These are phyloP conservation scores for Astrothelium subdiscretum DNA, from an alignment of 495 filamentous ascomycete genomes.

Conservation along the genomic window DNA sequence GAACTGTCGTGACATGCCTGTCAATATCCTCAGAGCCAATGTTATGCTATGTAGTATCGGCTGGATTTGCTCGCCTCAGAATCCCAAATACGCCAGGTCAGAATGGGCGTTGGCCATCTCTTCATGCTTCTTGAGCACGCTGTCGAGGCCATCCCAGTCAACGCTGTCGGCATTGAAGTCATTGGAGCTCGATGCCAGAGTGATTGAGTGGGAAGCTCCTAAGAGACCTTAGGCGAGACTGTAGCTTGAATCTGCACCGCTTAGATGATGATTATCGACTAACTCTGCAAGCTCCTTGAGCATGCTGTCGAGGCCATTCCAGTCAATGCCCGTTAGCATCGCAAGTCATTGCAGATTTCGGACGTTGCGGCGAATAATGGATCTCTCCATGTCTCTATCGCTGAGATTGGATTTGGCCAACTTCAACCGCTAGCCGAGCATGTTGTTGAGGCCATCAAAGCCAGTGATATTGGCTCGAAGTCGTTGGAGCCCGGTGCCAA, in stretches of 20 bases:
- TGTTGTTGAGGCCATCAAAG: background rate
- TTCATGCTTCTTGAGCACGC: background rate
- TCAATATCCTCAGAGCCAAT: too few species aligned
- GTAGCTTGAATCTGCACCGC: too few species aligned
- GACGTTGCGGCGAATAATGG: too few species aligned
- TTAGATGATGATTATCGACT: too few species aligned
- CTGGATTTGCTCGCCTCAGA: too few species aligned
- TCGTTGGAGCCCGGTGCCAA: background rate
- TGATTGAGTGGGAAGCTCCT: background rate
- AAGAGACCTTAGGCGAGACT: background rate
- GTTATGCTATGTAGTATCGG: too few species aligned
- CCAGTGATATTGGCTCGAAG: background rate
- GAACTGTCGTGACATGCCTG: background rate
- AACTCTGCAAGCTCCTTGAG: too few species aligned
- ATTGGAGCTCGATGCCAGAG: background rate
- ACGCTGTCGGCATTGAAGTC: background rate
- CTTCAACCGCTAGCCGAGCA: background rate
- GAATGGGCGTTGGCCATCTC: background rate
- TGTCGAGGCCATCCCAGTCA: background rate
- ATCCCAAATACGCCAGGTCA: background rate
- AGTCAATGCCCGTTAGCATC: too few species aligned
- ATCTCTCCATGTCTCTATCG: background rate
- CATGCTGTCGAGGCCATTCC: too few species aligned
- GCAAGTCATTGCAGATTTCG: too few species aligned
- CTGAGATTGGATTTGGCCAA: background rate